Evolutionary conservation across 225 moss, liverwort and hornwort genomes (phyloP).

Genomic region (Ulota crispa): DNA sequence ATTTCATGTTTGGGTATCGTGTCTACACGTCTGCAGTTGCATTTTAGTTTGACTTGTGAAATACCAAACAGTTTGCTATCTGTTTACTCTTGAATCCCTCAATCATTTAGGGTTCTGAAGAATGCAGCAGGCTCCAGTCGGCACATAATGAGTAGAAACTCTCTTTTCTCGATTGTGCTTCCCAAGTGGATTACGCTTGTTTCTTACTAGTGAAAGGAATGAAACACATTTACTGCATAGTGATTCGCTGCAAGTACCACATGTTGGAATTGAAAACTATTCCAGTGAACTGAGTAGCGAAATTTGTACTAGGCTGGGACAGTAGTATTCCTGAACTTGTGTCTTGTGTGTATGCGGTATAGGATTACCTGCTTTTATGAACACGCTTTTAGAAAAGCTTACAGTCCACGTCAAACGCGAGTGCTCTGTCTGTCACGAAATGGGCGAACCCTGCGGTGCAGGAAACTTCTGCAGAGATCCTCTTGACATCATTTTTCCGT

Average conservation of each 20-base stretch:
- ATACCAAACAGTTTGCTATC: neutral
- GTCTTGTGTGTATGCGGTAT: slow-evolving; percentile 31
- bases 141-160: neutral
- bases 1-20: neutral
- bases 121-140: neutral
- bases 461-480: slow-evolving; percentile 71
- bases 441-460: slow-evolving; percentile 76
- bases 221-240: neutral
- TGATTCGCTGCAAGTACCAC: slow-evolving; percentile 1
- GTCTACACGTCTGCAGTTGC: neutral
- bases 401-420: slow-evolving; percentile 78
- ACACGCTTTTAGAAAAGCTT: slow-evolving; percentile 64
- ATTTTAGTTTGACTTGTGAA: slow-evolving; percentile 11
- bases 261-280: neutral
- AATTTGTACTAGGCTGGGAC: neutral
- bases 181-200: neutral
- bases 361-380: slow-evolving; percentile 87
- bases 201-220: neutral
- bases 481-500: slow-evolving; percentile 79
- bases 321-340: slow-evolving; percentile 11
- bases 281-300: neutral
- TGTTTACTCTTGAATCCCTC: neutral
- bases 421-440: slow-evolving; percentile 75
- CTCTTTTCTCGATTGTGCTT: neutral
- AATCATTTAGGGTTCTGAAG: slow-evolving; percentile 1